phyloP scores from a whole-genome alignment of 2,329 filamentous ascomycete species.

The Chalaropsis ovoidea region DNA sequence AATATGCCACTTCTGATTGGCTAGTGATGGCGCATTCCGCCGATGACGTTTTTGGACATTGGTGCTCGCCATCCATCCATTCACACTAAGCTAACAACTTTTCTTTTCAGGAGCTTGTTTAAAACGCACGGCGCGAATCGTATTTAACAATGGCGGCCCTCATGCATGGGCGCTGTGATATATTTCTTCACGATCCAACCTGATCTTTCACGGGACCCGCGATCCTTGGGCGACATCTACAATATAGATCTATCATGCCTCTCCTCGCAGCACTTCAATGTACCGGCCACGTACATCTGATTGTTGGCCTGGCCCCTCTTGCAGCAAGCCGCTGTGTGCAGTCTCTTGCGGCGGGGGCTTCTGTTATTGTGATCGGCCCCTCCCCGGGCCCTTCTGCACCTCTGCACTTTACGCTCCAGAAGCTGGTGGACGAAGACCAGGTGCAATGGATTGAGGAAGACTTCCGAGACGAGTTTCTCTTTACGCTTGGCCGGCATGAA shows the following conservation, averaged over 20 bases:
- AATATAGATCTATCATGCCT: constrained; percentile 12
- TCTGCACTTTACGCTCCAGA: constrained; percentile 48
- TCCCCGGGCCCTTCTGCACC: constrained; percentile 46
- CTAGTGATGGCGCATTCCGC: background rate
- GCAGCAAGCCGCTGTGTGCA: constrained; percentile 74
- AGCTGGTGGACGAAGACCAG: constrained; percentile 54
- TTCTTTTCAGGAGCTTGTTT: background rate
- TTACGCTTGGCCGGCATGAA: constrained; percentile 66
- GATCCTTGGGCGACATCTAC: too few species aligned
- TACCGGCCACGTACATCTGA: constrained; percentile 63
- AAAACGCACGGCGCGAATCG: background rate
- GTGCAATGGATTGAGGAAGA: constrained; percentile 55
- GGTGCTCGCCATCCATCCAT: constrained; percentile 17
- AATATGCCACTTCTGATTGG: constrained; percentile 20
- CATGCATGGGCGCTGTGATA: background rate
- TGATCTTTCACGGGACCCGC: too few species aligned
- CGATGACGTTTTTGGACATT: constrained; percentile 20
- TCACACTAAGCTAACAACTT: constrained; percentile 12
- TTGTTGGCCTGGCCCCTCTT: constrained; percentile 77
- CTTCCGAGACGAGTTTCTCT: constrained; percentile 64
- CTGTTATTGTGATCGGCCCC: constrained; percentile 61
- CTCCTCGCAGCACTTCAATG: constrained; percentile 66
- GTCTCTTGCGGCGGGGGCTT: constrained; percentile 72
- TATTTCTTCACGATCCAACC: too few species aligned
- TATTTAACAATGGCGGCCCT: background rate